Evolutionary conservation across 306 rosid species (phyloP), one percentile per base, ranked within the genome.

Genomic region (Luffa acutangula): DNA sequence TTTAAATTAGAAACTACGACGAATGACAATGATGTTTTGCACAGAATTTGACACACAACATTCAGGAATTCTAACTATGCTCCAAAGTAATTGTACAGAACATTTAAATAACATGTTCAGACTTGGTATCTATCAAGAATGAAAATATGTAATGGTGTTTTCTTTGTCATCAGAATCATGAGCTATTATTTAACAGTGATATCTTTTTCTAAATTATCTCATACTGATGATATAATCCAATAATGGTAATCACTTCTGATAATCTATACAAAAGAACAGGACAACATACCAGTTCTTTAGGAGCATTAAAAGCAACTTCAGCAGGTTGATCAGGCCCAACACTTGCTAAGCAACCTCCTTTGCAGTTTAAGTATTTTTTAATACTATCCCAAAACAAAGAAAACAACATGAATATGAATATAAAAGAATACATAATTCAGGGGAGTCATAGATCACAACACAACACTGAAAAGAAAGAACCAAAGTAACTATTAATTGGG

Each of bases 311-410:
- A 79, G 87, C 93, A 42, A 94, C 97, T 92, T 92, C 98, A 72
- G 98, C 97, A 57, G 98, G 98, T 82, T 94, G 98, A 85, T 94
- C 98, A 69, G 93, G 20, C 76, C 98, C 98, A 7, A 85, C 87
- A 80, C 98, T 94, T 60, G 89, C 85, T 85, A 92, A 78, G 91
- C 98, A 94, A 85, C 85, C 88, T 83, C 97, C 97, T 85, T 92
- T 91, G 95, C 98, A 94, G 87, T 83, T 91, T 87, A 92, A 86
- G 85, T 91, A 89, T 89, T 91, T 91, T 85, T 89, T 91, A 81
- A 92, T 91, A 51, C 98, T 94, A 92, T 80, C 82, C 82, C 83
- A 31, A 57, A 77, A n/a, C 0, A 51, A 80, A 72, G 31, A 60
- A 62, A 62, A 62, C n/a, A 0, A 10, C 34, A 48, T 34, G 60